Evolutionary conservation across 805 yeast genomes (phyloP), one percentile per base, ranked within the genome.

Genomic region (Kurtzmaniella fragi): DNA sequence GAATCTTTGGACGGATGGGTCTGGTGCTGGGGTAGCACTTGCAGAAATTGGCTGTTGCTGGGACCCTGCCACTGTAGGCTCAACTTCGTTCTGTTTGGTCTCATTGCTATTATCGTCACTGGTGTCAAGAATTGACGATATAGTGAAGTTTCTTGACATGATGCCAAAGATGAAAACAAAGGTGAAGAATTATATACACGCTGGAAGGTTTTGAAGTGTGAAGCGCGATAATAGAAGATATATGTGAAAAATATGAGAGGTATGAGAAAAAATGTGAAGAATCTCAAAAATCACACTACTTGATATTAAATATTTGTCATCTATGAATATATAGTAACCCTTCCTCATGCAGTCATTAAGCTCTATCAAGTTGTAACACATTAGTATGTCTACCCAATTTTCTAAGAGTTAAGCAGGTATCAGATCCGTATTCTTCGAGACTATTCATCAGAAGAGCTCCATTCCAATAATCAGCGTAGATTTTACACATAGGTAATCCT

Each of bases 381-480:
- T 77, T 82, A 23, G 77, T 73, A 47, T 77, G 73, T 37, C 74
- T 70, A 32, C 96, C 96, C 41, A 88, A 71, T 56, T 87, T 85
- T 25, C 89, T 83, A 42, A 91, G 64, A 26, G 83, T 79, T 53
- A 93, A 64, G 43, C 83, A 82, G 0, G 91, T 89, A 54, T 91
- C 99, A 28, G 93, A 80, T 2, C 99, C 99, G 50, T 83, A 87
- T 2, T 96, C 97, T 43, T 88, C 91, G 37, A 91, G 65, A 0
- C 95, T 82, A 49, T 82, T 82, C 73, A 91, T 77, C 42, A 80
- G 82, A 37, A 91, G 61, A 37, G 83, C 85, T 5, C 98, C 98
- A 50, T 90, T 93, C 98, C 98, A 91, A 60, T 91, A 91, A 50
- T 91, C 97, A 0, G 95, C 87, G 55, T 91, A 91, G 0, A 90